These are phyloP conservation scores for Ceratonia siliqua DNA, from an alignment of 306 rosid species.

Conservation along the genomic window DNA sequence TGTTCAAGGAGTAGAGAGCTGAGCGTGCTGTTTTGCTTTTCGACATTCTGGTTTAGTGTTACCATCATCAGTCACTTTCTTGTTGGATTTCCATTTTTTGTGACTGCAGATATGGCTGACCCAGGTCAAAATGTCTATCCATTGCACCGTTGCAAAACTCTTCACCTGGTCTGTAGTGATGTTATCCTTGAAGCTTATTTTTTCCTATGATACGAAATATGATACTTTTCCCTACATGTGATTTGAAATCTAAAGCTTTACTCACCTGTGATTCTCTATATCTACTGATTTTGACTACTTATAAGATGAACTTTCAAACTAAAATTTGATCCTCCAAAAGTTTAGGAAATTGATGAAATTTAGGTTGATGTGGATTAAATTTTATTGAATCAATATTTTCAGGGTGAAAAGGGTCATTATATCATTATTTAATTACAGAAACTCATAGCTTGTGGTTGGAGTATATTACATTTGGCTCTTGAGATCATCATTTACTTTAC, in stretches of 20 bases:
- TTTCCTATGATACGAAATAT: not conserved
- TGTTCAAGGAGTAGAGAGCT: not conserved
- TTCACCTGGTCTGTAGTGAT: conserved; percentile 61
- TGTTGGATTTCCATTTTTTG: not conserved
- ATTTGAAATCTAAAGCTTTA: not conserved
- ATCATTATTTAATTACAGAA: not conserved
- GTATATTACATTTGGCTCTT: not conserved
- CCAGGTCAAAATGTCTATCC: conserved; percentile 53
- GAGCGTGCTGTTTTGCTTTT: not conserved
- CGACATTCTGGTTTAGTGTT: not conserved
- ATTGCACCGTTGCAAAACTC: conserved; percentile 56
- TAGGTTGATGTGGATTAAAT: not conserved
- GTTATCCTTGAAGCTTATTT: conserved; percentile 16
- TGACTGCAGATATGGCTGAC: conserved; percentile 51
- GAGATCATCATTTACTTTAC: not conserved
- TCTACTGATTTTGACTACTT: not conserved
- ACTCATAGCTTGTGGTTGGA: conserved; percentile 1
- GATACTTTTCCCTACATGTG: not conserved
- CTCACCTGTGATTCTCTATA: conserved; percentile 1
- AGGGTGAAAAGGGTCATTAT: not conserved
- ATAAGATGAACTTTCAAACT: not conserved
- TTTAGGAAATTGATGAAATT: conserved; percentile 11
- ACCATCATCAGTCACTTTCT: not conserved
- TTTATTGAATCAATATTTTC: not conserved
- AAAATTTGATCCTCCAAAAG: not conserved